Percentiles rank a stretch among this genome's conserved stretches.
These are phyloP conservation scores for Spencermartinsiella ligniputridi DNA, from an alignment of 1,139 yeast genomes.

Conservation along the genomic window DNA sequence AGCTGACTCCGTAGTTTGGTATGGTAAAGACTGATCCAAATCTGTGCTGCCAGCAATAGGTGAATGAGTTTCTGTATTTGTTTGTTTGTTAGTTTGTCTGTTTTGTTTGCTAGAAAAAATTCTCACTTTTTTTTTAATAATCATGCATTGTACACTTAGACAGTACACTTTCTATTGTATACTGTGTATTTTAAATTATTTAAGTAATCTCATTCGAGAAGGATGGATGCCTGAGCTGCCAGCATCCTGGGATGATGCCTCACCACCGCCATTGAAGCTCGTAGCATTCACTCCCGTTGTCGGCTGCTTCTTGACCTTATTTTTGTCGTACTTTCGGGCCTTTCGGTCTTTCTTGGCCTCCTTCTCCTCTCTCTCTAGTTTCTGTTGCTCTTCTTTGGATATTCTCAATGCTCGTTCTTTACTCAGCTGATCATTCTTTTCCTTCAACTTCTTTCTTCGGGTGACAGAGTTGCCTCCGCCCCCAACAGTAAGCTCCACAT, in stretches of 20 bases:
- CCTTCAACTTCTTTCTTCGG: constrained; percentile 66
- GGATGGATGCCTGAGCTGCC: constrained; percentile 23
- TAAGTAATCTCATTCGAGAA: constrained; percentile 18
- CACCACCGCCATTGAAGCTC: background rate
- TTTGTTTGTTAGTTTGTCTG: background rate
- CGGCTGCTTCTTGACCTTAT: background rate
- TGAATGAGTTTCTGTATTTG: background rate
- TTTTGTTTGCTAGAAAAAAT: background rate
- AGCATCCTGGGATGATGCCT: background rate
- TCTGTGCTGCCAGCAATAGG: no score
- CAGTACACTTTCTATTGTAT: background rate
- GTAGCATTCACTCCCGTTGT: background rate
- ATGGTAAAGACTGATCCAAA: no score
- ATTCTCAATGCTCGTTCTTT: constrained; percentile 52
- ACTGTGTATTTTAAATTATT: background rate
- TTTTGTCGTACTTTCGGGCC: background rate
- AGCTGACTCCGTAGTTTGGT: background rate
- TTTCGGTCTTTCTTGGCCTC: constrained; percentile 15
- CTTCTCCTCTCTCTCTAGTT: constrained; percentile 26
- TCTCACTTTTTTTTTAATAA: background rate
- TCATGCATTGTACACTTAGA: background rate
- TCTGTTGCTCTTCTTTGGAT: constrained; percentile 25
- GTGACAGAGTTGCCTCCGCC: constrained; percentile 90
- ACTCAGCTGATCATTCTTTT: constrained; percentile 69
- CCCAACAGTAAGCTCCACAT: constrained; percentile 95